A percentile compares a stretch with the other conserved stretches of the same genome.
Evolutionary conservation across 2,329 filamentous ascomycete genomes (phyloP).

Genomic region (Aspergillus cejpii): DNA sequence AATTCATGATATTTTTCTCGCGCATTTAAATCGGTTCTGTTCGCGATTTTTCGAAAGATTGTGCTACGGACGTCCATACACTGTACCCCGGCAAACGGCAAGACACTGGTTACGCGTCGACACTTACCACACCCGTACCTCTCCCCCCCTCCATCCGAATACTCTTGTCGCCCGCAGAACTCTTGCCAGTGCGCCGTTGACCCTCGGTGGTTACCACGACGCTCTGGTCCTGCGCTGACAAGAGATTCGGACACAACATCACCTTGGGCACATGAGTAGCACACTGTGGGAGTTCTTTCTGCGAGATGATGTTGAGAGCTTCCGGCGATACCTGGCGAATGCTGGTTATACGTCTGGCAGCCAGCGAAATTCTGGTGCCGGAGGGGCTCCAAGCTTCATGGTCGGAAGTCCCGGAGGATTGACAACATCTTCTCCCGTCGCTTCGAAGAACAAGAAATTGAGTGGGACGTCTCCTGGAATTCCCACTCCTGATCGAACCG

Average conservation of each 20-base stretch:
- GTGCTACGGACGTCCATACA: background rate
- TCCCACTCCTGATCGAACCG: constrained; percentile 39
- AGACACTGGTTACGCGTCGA: constrained; percentile 15
- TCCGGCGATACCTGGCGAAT: constrained; percentile 78
- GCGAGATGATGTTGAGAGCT: constrained; percentile 94
- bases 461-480: constrained; percentile 42
- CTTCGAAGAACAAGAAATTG: constrained; percentile 46
- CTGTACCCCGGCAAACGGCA: background rate
- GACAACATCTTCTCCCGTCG: constrained; percentile 27
- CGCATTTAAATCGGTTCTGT: background rate
- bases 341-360: constrained; percentile 49
- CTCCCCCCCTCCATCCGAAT: constrained; percentile 17
- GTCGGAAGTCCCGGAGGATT: constrained; percentile 27
- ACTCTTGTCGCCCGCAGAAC: constrained; percentile 33
- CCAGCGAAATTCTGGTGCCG: constrained; percentile 25
- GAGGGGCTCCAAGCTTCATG: constrained; percentile 22
- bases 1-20: constrained; percentile 6
- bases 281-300: constrained; percentile 94
- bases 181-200: constrained; percentile 74
- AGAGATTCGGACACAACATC: constrained; percentile 35
- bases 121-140: constrained; percentile 8
- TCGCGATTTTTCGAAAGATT: background rate
- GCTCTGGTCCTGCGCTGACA: constrained; percentile 57
- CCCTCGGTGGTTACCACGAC: constrained; percentile 83
- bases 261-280: constrained; percentile 73